A percentile compares a stretch with the other conserved stretches of the same genome.
Conservation (phyloP, 495 filamentous ascomycete species). For the Hyaloscypha variabilis region DNA sequence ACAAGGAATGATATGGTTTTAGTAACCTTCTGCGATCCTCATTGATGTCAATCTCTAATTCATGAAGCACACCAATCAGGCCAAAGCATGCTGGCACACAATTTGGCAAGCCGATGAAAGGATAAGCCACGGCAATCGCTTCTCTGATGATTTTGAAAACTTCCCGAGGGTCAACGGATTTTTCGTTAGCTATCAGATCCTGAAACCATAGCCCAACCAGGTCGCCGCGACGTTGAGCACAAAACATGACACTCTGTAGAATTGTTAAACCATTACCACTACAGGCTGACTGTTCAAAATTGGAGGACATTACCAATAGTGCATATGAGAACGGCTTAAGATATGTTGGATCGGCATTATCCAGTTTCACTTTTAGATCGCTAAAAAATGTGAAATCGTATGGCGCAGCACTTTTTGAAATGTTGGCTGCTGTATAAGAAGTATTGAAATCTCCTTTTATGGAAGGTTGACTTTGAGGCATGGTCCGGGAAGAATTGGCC, state of each 20-base stretch:
- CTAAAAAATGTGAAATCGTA: background rate
- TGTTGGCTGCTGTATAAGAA: background rate
- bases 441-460: background rate
- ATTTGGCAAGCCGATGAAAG: constrained; percentile 5
- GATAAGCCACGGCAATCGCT: constrained; percentile 6
- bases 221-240: background rate
- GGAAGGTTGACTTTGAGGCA: background rate
- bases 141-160: background rate
- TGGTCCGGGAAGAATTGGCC: too few species aligned
- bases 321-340: background rate
- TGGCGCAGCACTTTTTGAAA: background rate
- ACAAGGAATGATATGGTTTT: too few species aligned
- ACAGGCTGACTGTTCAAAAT: background rate
- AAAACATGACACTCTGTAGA: background rate
- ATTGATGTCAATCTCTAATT: background rate
- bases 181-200: background rate
- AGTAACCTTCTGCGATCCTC: background rate
- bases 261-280: too few species aligned
- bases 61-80: constrained; percentile 1
- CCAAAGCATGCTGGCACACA: constrained; percentile 11
- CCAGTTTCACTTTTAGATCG: background rate
- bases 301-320: background rate
- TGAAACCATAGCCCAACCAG: background rate
- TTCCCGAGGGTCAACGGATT: background rate
- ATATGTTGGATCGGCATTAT: background rate